Evolutionary conservation across 129 eudicot species (phyloP).

Genomic region (Chrysanthemum makinoi): DNA sequence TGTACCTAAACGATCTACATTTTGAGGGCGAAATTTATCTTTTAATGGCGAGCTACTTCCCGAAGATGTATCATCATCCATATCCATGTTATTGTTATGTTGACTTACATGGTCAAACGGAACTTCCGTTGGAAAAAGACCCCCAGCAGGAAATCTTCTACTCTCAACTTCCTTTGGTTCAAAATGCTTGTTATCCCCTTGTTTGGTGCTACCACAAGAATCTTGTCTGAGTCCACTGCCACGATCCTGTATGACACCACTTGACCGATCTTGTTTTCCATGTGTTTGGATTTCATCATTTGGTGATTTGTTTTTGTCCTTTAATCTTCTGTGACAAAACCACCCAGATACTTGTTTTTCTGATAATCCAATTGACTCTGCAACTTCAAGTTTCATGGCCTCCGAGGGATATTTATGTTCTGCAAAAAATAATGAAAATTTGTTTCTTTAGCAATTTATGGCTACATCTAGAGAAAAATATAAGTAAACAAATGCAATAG

Average conservation of each 20-base stretch:
- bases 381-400: constrained; percentile 59
- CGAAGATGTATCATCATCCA: constrained; percentile 65
- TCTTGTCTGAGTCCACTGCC: constrained; percentile 96
- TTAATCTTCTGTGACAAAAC: constrained; percentile 97
- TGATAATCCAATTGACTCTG: constrained; percentile 69
- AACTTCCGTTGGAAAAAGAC: constrained; percentile 41
- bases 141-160: constrained; percentile 45
- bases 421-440: constrained; percentile 24
- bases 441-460: neutral
- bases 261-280: constrained; percentile 87
- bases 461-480: neutral
- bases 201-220: constrained; percentile 99
- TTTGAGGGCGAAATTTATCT: constrained; percentile 39
- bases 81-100: constrained; percentile 26
- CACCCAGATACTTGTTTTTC: constrained; percentile 98
- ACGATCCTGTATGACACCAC: constrained; percentile 85
- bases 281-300: constrained; percentile 48
- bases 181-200: constrained; percentile 57
- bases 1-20: constrained; percentile 37
- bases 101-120: constrained; percentile 48
- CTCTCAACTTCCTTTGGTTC: constrained; percentile 89
- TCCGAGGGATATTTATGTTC: constrained; percentile 90
- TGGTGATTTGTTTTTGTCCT: constrained; percentile 57
- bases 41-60: constrained; percentile 70
- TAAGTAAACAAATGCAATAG: neutral